These are phyloP conservation scores for cucumber (Cucumis sativus) DNA, from an alignment of 306 rosid species.

Conservation along the genomic window DNA sequence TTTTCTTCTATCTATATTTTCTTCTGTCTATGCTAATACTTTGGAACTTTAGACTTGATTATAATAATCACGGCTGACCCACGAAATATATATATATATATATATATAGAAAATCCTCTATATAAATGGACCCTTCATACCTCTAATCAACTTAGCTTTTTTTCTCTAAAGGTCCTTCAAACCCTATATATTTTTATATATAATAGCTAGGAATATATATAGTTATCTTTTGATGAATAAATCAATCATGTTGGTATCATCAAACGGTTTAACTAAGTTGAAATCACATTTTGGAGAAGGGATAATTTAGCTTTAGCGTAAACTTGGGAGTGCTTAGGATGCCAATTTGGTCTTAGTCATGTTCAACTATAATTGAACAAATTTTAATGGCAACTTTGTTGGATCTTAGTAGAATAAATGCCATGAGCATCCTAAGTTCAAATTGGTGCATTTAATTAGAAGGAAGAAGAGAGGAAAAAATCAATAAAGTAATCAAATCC, in stretches of 20 bases:
- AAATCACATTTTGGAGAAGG: neutral
- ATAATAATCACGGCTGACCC: too few species aligned
- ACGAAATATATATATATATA: too few species aligned
- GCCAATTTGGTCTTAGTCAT: neutral
- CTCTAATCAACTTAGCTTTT: neutral
- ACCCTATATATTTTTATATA: too few species aligned
- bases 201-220: neutral
- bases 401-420: neutral
- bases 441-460: neutral
- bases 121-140: too few species aligned
- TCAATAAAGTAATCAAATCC: neutral
- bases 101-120: too few species aligned
- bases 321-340: neutral
- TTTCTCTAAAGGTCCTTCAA: neutral
- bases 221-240: neutral
- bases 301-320: neutral
- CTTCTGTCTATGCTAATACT: too few species aligned
- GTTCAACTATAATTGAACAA: neutral
- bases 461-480: neutral
- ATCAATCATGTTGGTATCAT: neutral
- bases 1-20: too few species aligned
- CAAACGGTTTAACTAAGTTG: neutral
- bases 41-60: too few species aligned
- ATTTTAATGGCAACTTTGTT: conserved; percentile 7
- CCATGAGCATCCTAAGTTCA: neutral